These are phyloP conservation scores for Madurella mycetomatis DNA, from an alignment of 2,329 filamentous ascomycete species.

Conservation along the genomic window DNA sequence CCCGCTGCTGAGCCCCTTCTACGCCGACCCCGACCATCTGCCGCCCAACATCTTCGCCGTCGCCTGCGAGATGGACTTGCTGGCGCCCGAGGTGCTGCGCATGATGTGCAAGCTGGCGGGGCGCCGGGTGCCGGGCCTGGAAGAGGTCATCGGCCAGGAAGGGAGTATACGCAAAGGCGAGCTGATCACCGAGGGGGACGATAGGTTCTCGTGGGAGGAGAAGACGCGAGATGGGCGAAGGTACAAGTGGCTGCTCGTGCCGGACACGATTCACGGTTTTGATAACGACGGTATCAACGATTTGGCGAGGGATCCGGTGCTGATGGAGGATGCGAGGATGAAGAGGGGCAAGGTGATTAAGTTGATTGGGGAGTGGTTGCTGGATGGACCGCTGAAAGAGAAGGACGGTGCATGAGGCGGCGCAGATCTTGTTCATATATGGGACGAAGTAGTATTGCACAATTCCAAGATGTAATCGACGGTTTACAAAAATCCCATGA, in stretches of 20 bases:
- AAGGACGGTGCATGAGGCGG: neutral
- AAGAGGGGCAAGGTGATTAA: slow-evolving; percentile 28
- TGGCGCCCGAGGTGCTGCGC: slow-evolving; percentile 39
- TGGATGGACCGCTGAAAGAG: slow-evolving; percentile 13
- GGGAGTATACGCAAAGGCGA: slow-evolving; percentile 21
- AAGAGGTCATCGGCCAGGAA: slow-evolving; percentile 29
- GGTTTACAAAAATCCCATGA: no score
- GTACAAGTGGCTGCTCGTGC: slow-evolving; percentile 32
- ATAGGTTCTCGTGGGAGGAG: slow-evolving; percentile 28
- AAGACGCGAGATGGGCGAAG: slow-evolving; percentile 17
- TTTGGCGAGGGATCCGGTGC: no score
- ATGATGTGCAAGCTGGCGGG: slow-evolving; percentile 35
- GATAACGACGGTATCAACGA: slow-evolving; percentile 26
- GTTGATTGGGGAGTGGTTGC: slow-evolving; percentile 29
- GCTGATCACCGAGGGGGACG: slow-evolving; percentile 27
- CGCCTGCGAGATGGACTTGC: slow-evolving; percentile 43
- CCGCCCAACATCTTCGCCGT: slow-evolving; percentile 42
- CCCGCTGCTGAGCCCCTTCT: slow-evolving; percentile 39
- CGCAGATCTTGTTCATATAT: no score
- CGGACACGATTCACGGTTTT: slow-evolving; percentile 31
- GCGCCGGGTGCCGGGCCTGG: slow-evolving; percentile 25
- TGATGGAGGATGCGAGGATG: slow-evolving; percentile 25
- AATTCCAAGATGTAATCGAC: no score
- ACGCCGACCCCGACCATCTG: slow-evolving; percentile 31
- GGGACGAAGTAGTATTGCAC: no score